Percentiles rank a stretch among this genome's conserved stretches.
phyloP scores from a whole-genome alignment of 2,329 filamentous ascomycete genomes.

The Orbilia javanica region DNA sequence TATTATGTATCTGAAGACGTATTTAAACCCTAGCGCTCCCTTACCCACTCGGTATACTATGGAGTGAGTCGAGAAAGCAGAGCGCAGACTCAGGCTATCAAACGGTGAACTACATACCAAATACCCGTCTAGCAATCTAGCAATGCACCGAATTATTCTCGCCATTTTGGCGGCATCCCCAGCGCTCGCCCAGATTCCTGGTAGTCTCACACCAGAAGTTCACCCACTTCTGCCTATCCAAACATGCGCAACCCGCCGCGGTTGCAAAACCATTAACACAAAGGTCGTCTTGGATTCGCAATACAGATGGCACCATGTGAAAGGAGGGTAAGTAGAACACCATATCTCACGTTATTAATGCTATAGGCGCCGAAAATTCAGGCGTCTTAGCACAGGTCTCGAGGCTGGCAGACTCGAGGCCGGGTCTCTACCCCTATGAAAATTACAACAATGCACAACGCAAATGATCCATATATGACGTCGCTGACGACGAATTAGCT shows the following conservation, averaged over 20 bases:
- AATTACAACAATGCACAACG: constrained; percentile 10
- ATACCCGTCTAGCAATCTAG: neutral
- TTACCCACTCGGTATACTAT: neutral
- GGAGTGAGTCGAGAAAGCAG: neutral
- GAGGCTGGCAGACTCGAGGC: too few species aligned
- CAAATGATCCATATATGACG: neutral
- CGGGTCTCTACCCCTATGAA: neutral
- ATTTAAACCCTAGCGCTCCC: neutral
- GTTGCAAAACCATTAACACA: constrained; percentile 69
- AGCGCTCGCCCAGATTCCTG: constrained; percentile 69
- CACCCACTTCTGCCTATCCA: constrained; percentile 71
- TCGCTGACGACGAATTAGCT: neutral
- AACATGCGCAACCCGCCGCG: constrained; percentile 69
- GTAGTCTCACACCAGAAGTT: constrained; percentile 68
- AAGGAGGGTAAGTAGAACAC: constrained; percentile 48
- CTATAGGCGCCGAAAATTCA: neutral
- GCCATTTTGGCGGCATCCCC: constrained; percentile 30
- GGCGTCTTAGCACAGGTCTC: too few species aligned
- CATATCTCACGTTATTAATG: neutral
- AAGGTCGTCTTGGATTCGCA: constrained; percentile 71
- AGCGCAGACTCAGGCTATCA: too few species aligned
- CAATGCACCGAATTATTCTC: constrained; percentile 27
- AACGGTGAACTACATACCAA: too few species aligned
- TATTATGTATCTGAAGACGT: neutral
- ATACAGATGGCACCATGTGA: constrained; percentile 71